Base-by-base conservation (phyloP, 129 eudicot species). In the Sambucus nigra region DNA sequence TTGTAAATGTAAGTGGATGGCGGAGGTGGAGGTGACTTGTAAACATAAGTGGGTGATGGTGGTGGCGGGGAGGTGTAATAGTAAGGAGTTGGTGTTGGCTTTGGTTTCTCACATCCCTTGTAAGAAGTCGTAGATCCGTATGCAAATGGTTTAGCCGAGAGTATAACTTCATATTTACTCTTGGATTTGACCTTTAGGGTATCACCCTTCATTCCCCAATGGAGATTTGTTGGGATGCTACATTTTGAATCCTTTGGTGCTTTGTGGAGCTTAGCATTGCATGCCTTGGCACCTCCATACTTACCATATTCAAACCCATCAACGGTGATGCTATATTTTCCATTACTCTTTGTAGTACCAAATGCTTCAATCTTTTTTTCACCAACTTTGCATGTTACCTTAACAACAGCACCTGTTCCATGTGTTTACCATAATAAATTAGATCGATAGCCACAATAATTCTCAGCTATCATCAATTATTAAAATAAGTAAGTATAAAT, bases 231-330 rank as follows among this genome's bases (percentile, higher is more conserved):
- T 47, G 81, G 81, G 3, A 79, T 51, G 64, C 56, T 79, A 46
- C 86, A 79, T 38, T 68, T 71, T 19, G 86, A 74, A 19, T 65
- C 76, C 62, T 70, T 59, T 16, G 86, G 86, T 40, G 86, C 63
- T 64, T 35, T 71, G 53, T 79, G 73, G 24, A 79, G 81, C 49
- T 78, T 78, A 35, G 93, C 86, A 32, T 38, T 61, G 75, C 93
- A 82, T 51, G 77, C 86, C 60, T 78, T 46, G 2, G 73, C 81
- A 70, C 91, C 85, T 73, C 84, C 85, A 68, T 82, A 78, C 47
- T 77, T 78, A 1, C 75, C 69, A 62, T 78, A 82, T 0, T 82
- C 76, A 62, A 82, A 72, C 27, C 82, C 86, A 47, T 74, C 72
- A 40, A 82, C 71, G 11, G 68, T 60, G 40, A 78, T 74, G 70